Conservation (phyloP, 106 monocot genomes). For the Hemerocallis citrina region DNA sequence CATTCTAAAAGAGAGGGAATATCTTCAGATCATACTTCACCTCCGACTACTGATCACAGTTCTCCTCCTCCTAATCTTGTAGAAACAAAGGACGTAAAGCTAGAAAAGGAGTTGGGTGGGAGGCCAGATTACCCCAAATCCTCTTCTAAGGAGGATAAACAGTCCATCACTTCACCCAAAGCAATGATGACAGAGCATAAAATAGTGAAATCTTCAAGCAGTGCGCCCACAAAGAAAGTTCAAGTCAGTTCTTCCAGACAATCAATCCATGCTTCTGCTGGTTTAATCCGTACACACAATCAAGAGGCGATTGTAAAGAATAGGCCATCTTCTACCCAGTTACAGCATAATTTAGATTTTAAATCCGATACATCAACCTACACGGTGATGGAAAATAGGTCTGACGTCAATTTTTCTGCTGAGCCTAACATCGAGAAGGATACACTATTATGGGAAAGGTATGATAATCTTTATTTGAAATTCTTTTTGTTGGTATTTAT, state of each 20-base stretch:
- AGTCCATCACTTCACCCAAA: constrained; percentile 19
- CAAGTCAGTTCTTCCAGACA: constrained; percentile 24
- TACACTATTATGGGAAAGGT: constrained; percentile 29
- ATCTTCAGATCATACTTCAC: constrained; percentile 9
- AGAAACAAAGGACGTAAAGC: constrained; percentile 16
- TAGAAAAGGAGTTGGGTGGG: constrained; percentile 9
- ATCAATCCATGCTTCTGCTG: constrained; percentile 18
- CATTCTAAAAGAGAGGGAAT: constrained; percentile 21
- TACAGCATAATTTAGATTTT: constrained; percentile 28
- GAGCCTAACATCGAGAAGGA: constrained; percentile 41
- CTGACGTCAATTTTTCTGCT: constrained; percentile 44
- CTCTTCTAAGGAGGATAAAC: constrained; percentile 18
- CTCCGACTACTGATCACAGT: constrained; percentile 10
- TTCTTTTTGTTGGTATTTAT: not conserved
- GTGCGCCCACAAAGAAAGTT: constrained; percentile 25
- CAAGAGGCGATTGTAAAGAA: constrained; percentile 20
- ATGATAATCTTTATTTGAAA: not conserved
- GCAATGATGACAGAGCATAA: constrained; percentile 24
- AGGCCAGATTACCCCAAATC: constrained; percentile 20
- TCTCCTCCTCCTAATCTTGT: constrained; percentile 11
- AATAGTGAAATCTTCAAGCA: constrained; percentile 14
- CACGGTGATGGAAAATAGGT: constrained; percentile 37
- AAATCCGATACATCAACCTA: constrained; percentile 25
- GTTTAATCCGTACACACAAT: constrained; percentile 13
- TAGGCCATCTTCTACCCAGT: constrained; percentile 26